Percentiles rank a stretch among this genome's conserved stretches.
phyloP scores from a whole-genome alignment of 2,329 filamentous ascomycete genomes.

The Leptographium lundbergii region DNA sequence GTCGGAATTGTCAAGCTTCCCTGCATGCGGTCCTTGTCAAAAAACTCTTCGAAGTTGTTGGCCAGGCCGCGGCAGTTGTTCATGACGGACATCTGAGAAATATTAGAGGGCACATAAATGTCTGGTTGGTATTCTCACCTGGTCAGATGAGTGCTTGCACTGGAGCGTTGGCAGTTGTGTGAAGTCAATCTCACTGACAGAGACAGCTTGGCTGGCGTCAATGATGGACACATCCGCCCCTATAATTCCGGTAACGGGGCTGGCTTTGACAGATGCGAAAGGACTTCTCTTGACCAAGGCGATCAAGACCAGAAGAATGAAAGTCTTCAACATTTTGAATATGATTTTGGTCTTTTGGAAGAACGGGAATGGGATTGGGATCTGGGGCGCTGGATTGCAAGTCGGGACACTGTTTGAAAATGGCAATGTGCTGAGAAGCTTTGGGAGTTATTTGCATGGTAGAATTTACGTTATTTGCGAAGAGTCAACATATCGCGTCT shows the following conservation, averaged over 20 bases:
- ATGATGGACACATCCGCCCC: not conserved
- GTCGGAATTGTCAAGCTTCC: not conserved
- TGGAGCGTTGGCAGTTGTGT: not conserved
- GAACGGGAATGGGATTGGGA: not conserved
- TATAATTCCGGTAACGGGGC: not conserved
- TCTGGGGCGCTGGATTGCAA: not conserved
- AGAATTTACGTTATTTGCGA: not conserved
- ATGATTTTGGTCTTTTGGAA: not conserved
- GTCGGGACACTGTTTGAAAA: not conserved
- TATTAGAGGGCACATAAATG: not conserved
- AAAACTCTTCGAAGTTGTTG: not conserved
- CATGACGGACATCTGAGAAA: not conserved
- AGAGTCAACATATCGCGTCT: not conserved
- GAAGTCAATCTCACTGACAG: not conserved
- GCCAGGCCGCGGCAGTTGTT: not conserved
- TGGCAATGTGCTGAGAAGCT: not conserved
- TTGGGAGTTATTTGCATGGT: not conserved
- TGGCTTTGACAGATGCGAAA: not conserved
- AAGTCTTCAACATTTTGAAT: not conserved
- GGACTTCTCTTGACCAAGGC: not conserved
- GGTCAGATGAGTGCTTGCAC: not conserved
- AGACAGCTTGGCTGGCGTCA: not conserved
- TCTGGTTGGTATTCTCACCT: not conserved
- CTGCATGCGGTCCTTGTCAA: not conserved
- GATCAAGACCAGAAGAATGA: not conserved